Conservation (phyloP, 805 yeast species). For the Cyberlindnera samutprakarnensis region DNA sequence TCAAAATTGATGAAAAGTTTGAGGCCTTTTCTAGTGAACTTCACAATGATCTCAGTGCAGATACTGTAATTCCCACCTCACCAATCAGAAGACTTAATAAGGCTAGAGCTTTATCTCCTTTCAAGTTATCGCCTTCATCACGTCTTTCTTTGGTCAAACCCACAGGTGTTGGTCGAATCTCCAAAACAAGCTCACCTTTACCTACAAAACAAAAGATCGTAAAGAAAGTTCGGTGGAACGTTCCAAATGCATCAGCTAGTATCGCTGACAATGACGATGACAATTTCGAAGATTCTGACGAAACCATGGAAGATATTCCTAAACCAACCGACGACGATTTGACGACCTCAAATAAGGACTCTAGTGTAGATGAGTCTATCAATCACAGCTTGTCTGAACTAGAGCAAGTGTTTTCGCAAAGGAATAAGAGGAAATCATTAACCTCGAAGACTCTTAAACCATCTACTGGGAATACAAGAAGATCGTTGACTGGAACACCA, state of each 20-base stretch:
- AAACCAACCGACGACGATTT: constrained; percentile 16
- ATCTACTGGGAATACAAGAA: not conserved
- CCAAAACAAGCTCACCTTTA: constrained; percentile 11
- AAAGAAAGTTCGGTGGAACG: constrained; percentile 42
- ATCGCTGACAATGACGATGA: constrained; percentile 1
- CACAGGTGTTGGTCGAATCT: constrained; percentile 5
- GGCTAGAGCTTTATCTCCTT: constrained; percentile 18
- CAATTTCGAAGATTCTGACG: constrained; percentile 16
- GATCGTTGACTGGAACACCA: constrained; percentile 2
- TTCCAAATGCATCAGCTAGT: constrained; percentile 20
- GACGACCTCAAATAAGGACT: constrained; percentile 7
- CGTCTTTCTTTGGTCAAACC: constrained; percentile 17
- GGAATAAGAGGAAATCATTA: constrained; percentile 19
- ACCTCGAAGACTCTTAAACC: constrained; percentile 20
- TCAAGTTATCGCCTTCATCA: constrained; percentile 14
- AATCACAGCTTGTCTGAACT: constrained; percentile 13
- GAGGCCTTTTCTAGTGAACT: constrained; percentile 25
- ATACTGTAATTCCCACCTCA: constrained; percentile 19
- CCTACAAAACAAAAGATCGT: constrained; percentile 17
- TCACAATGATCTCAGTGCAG: constrained; percentile 14
- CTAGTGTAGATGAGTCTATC: constrained; percentile 9
- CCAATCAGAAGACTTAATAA: constrained; percentile 19
- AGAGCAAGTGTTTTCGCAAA: constrained; percentile 10
- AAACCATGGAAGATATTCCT: constrained; percentile 20
- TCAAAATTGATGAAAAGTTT: constrained; percentile 28